Percentiles rank a stretch among this genome's conserved stretches.
Evolutionary conservation across 164 flowering plant genomes (phyloP).

Genomic region (Brasenia schreberi): DNA sequence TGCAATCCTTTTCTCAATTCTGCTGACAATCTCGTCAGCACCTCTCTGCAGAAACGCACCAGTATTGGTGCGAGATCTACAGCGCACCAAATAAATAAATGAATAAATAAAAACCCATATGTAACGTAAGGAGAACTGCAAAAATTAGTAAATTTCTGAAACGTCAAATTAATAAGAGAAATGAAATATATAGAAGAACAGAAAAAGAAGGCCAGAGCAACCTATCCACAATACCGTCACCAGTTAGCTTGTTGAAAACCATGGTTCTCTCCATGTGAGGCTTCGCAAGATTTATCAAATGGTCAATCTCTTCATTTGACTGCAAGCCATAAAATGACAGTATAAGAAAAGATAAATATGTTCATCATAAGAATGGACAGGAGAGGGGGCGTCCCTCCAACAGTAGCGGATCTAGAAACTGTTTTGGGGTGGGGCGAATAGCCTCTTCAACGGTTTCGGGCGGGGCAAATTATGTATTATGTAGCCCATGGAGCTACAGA

Average conservation of each 20-base stretch:
- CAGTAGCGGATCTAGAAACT: too few relatives aligned
- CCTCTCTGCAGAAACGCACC: conserved; percentile 81
- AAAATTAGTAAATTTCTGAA: background rate
- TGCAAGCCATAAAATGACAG: conserved; percentile 10
- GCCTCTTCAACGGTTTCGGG: too few relatives aligned
- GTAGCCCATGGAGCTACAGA: background rate
- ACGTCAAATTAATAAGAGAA: background rate
- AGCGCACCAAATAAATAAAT: background rate
- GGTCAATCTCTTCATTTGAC: conserved; percentile 79
- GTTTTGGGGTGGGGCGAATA: too few relatives aligned
- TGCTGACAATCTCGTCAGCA: conserved; percentile 44
- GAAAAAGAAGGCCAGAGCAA: conserved; percentile 8
- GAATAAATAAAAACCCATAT: too few relatives aligned
- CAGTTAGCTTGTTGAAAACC: too few relatives aligned
- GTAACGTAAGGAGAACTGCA: background rate
- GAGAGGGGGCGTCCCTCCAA: too few relatives aligned
- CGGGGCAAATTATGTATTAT: background rate
- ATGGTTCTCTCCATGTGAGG: conserved; percentile 54
- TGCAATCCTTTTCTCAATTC: conserved; percentile 81
- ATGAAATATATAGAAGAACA: background rate
- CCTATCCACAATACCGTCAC: conserved; percentile 77
- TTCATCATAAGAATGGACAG: background rate
- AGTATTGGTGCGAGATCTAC: conserved; percentile 87
- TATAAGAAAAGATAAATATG: background rate
- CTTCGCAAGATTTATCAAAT: conserved; percentile 62